Conservation (phyloP, 2,329 filamentous ascomycete genomes). For the Gaeumannomyces tritici region DNA sequence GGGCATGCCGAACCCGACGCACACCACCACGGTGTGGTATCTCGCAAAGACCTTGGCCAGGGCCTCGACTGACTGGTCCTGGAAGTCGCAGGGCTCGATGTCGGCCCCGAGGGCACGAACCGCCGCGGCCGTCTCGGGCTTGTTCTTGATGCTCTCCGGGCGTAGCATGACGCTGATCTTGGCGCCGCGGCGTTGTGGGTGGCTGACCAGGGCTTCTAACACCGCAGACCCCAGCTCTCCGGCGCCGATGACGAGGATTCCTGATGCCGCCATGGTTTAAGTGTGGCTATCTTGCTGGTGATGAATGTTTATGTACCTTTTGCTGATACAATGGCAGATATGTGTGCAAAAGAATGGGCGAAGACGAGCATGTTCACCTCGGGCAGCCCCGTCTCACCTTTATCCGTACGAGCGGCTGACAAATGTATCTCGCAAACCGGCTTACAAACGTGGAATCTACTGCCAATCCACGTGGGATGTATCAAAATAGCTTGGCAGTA, state of each 20-base stretch:
- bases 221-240: conserved; percentile 55
- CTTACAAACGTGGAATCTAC: too few species aligned
- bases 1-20: conserved; percentile 49
- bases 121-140: conserved; percentile 16
- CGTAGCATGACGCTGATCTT: conserved; percentile 45
- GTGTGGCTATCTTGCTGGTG: neutral
- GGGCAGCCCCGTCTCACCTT: too few species aligned
- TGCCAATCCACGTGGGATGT: too few species aligned
- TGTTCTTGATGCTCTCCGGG: conserved; percentile 29
- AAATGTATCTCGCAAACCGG: too few species aligned
- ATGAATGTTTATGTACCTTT: neutral
- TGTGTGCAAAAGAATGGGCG: too few species aligned
- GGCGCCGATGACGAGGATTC: conserved; percentile 52
- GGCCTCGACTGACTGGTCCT: conserved; percentile 20
- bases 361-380: too few species aligned
- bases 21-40: conserved; percentile 48
- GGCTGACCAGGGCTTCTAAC: conserved; percentile 36
- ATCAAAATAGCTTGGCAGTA: too few species aligned
- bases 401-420: too few species aligned
- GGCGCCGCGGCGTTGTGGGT: conserved; percentile 26
- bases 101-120: conserved; percentile 16
- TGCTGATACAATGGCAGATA: too few species aligned
- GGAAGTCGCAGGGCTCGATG: conserved; percentile 33
- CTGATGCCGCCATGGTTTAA: conserved; percentile 13
- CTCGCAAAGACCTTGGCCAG: conserved; percentile 31